phyloP scores from a whole-genome alignment of 495 filamentous ascomycete species.

The Rhizodiscina lignyota region DNA sequence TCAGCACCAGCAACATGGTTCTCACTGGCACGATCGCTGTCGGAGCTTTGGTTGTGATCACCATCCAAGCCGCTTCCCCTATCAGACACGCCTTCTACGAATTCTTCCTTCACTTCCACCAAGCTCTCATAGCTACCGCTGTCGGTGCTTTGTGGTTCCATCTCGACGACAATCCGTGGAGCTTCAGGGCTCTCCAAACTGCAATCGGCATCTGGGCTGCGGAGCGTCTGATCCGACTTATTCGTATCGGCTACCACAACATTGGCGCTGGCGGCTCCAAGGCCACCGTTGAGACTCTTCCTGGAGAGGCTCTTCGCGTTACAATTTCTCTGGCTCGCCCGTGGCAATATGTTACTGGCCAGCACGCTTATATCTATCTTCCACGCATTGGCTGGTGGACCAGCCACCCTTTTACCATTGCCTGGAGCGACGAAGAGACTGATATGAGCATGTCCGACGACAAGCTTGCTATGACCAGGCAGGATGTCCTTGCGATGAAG shows the following conservation, averaged over 20 bases:
- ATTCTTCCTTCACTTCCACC: constrained; percentile 74
- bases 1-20: constrained; percentile 13
- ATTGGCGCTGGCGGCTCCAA: constrained; percentile 44
- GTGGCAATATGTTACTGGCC: constrained; percentile 64
- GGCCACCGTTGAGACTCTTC: constrained; percentile 58
- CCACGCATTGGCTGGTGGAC: constrained; percentile 60
- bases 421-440: constrained; percentile 47
- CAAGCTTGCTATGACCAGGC: constrained; percentile 19
- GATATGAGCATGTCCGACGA: constrained; percentile 16
- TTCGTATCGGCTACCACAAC: constrained; percentile 57
- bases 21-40: constrained; percentile 19
- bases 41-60: constrained; percentile 42
- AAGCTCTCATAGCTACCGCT: constrained; percentile 43
- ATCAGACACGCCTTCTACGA: constrained; percentile 93
- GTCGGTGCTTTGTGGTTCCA: constrained; percentile 59
- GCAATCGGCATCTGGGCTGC: constrained; percentile 57
- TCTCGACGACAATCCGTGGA: constrained; percentile 35
- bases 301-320: constrained; percentile 68
- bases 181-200: constrained; percentile 47
- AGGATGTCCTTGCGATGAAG: constrained; percentile 17
- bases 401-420: constrained; percentile 85
- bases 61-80: constrained; percentile 47
- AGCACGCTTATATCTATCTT: constrained; percentile 80
- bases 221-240: constrained; percentile 57
- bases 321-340: constrained; percentile 64